phyloP scores from a whole-genome alignment of 2,329 filamentous ascomycete species.

The Botrytis elliptica region DNA sequence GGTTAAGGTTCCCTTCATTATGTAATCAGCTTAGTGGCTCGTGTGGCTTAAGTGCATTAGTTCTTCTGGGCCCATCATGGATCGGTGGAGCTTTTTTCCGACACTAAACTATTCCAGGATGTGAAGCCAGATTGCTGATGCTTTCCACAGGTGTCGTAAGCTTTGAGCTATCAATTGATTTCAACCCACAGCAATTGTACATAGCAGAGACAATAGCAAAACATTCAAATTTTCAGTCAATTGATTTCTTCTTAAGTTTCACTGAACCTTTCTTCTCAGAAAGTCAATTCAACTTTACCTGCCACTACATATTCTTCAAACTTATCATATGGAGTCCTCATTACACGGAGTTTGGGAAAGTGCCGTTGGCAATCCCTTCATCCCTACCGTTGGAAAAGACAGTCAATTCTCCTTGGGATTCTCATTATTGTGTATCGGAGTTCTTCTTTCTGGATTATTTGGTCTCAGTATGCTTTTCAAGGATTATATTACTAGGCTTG shows the following conservation, averaged over 20 bases:
- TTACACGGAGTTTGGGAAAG: conserved; percentile 91
- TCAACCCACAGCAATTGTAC: background rate
- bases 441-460: conserved; percentile 75
- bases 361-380: conserved; percentile 82
- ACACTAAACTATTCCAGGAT: conserved; percentile 12
- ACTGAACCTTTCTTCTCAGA: background rate
- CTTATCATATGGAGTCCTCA: conserved; percentile 77
- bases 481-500: background rate
- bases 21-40: conserved; percentile 5
- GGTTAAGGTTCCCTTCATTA: conserved; percentile 6
- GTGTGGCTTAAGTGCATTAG: conserved; percentile 19
- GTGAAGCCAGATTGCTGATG: conserved; percentile 28
- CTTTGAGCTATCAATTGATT: conserved; percentile 6
- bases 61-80: background rate
- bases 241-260: background rate
- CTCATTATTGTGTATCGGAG: conserved; percentile 67
- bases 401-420: conserved; percentile 83
- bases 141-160: conserved; percentile 22
- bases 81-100: conserved; percentile 24
- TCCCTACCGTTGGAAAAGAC: conserved; percentile 75
- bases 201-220: background rate
- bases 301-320: conserved; percentile 24
- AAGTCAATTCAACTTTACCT: background rate
- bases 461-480: conserved; percentile 69
- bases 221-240: conserved; percentile 5